A percentile compares a stretch with the other conserved stretches of the same genome.
Conservation (phyloP, 768 basidiomycete genomes). For the Lactarius hatsudake region DNA sequence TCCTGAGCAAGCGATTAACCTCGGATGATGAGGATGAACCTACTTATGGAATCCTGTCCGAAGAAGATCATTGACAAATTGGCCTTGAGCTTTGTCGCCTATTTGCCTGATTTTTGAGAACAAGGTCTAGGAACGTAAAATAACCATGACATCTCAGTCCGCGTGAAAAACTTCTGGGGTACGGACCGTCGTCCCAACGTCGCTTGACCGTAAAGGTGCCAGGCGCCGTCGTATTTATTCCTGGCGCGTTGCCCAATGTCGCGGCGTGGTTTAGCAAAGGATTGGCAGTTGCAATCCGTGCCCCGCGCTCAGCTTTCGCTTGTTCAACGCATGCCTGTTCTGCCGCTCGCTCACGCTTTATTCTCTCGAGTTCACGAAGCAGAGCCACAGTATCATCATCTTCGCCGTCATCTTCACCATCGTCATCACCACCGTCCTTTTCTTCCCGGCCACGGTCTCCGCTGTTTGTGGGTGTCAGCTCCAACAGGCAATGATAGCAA, state of each 20-base stretch:
- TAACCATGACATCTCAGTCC: neutral
- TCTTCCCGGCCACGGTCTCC: constrained; percentile 29
- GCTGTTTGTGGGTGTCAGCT: neutral
- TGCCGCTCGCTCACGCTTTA: constrained; percentile 92
- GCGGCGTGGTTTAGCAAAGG: constrained; percentile 89
- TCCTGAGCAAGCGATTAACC: constrained; percentile 44
- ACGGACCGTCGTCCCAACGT: constrained; percentile 91
- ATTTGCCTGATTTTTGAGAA: constrained; percentile 98
- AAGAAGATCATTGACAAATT: constrained; percentile 94
- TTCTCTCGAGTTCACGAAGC: constrained; percentile 95
- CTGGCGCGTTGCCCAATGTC: constrained; percentile 76
- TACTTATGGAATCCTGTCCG: constrained; percentile 93
- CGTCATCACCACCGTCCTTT: constrained; percentile 45
- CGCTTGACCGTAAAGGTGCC: constrained; percentile 90
- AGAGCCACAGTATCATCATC: constrained; percentile 94
- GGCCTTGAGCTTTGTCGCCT: constrained; percentile 62
- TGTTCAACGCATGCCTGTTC: constrained; percentile 83
- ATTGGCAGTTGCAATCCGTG: constrained; percentile 82
- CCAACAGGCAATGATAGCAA: no score
- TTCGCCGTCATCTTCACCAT: constrained; percentile 58
- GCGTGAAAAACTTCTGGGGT: neutral
- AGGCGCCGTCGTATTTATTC: constrained; percentile 68
- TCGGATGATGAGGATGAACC: constrained; percentile 34
- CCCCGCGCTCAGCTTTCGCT: constrained; percentile 72
- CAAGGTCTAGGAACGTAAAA: constrained; percentile 61